Evolutionary conservation across 2,329 filamentous ascomycete genomes (phyloP), one percentile per base, ranked within the genome.

Genomic region (Xylaria sp.): DNA sequence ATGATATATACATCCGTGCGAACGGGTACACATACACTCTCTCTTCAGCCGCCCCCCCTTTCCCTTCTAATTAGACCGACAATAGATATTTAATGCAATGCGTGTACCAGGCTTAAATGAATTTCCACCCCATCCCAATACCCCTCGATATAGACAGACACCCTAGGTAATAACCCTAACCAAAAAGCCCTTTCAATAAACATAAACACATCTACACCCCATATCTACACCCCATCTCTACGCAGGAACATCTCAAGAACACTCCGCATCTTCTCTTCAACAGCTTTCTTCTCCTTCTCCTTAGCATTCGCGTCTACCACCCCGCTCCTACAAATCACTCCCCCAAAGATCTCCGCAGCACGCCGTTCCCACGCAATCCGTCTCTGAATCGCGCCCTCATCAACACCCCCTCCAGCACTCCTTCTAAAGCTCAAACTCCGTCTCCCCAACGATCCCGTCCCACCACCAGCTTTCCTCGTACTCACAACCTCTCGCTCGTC

Each of bases 241-340:
- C 77, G 80, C 61, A 92, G 72, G 67, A 96, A 96, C 28, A 92
- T 78, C 73, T 93, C 90, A 31, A 96, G 73, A 12, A 94, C 77
- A 9, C 83, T 83, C 59, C 83, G 82, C 79, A 88, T 90, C 73
- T 85, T 85, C 60, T 90, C 90, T 66, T 89, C 87, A 14, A 82
- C 76, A 0, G 79, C 77, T 63, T 82, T 88, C 67, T 78, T 85
- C 63, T 91, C 89, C 75, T 85, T 82, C 63, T 91, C 89, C 75
- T 85, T 82, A 2, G 79, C 78, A 60, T 76, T 79, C n/a, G 63
- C 59, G 7, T 53, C 38, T 69, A 70, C 38, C 55, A 70, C 43
- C 2, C 28, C 28, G 5, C 78, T 74, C 7, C 88, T 83, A 62
- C 93, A 89, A 12, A 92, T 80, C 0, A 86, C 80, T 1, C 79